phyloP scores from a whole-genome alignment of 108 stramenopile genomes.

The Nannochloropsis oceanica region DNA sequence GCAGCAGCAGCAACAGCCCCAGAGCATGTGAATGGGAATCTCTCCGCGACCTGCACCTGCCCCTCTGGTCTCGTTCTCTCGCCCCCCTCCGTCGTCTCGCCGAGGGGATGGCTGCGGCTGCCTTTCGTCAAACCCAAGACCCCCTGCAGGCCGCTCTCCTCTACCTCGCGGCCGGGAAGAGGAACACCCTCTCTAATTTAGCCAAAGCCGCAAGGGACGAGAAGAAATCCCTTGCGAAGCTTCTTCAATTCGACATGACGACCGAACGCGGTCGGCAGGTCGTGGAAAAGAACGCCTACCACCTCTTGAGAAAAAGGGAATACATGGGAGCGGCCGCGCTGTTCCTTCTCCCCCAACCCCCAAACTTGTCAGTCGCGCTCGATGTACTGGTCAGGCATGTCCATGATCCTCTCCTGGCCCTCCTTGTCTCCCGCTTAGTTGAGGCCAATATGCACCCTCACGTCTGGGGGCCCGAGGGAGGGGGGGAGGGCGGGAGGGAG shows the following conservation, averaged over 20 bases:
- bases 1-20: neutral
- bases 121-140: neutral
- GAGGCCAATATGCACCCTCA: neutral
- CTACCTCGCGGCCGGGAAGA: neutral
- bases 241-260: neutral
- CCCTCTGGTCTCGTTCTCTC: neutral
- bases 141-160: neutral
- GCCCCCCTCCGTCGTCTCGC: neutral
- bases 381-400: neutral
- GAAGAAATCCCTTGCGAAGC: neutral
- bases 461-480: neutral
- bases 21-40: neutral
- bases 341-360: neutral
- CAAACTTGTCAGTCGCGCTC: neutral
- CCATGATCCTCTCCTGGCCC: neutral
- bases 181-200: neutral
- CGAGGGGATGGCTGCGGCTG: neutral
- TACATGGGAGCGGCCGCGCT: neutral
- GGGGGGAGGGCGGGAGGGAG: neutral
- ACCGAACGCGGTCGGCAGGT: neutral
- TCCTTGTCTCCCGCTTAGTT: neutral
- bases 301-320: neutral
- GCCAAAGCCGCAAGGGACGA: neutral
- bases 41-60: neutral
- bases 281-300: neutral